Conservation (phyloP, 805 yeast genomes). For the Tetrapisispora phaffii region DNA sequence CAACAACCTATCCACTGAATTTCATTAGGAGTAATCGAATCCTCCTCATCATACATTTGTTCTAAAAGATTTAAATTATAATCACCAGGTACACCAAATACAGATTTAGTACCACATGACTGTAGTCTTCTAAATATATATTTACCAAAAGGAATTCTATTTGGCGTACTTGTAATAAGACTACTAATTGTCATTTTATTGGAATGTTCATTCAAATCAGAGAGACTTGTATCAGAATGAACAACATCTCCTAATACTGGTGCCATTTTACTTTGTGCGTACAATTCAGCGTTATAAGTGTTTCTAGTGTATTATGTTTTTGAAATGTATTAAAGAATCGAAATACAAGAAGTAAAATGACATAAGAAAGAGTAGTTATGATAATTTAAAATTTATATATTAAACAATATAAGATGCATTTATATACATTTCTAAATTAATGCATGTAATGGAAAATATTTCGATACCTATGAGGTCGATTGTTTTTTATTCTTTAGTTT, state of each 20-base stretch:
- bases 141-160: slow-evolving; percentile 35
- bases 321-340: no score
- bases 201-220: background rate
- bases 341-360: no score
- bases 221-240: background rate
- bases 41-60: slow-evolving; percentile 37
- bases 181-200: slow-evolving; percentile 1
- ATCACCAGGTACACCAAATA: slow-evolving; percentile 77
- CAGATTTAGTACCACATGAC: slow-evolving; percentile 45
- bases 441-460: no score
- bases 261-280: background rate
- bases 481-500: no score
- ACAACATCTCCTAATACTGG: background rate
- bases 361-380: no score
- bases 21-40: background rate
- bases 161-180: background rate
- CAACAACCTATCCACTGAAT: slow-evolving; percentile 74
- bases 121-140: slow-evolving; percentile 50
- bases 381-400: no score
- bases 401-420: no score
- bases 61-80: slow-evolving; percentile 61
- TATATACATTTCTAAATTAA: no score
- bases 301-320: no score
- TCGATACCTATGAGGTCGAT: no score
- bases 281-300: no score